Evolutionary conservation across 1,284 basidiomycete genomes (phyloP).

Genomic region (Tetrapyrgos nigripes): DNA sequence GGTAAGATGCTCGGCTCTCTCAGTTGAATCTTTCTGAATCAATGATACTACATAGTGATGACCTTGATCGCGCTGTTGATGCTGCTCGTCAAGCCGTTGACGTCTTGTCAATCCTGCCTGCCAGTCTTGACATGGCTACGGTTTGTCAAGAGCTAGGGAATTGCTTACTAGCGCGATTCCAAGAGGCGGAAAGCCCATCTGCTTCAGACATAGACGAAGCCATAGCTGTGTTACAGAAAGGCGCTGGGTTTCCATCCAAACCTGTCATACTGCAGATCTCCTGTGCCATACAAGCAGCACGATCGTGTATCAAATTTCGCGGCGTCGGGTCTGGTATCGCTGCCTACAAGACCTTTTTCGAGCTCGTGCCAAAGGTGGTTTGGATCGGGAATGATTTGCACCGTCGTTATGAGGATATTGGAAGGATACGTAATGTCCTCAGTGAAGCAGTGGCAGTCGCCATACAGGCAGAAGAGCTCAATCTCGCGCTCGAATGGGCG

Average conservation of each 20-base stretch:
- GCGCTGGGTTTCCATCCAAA: not conserved
- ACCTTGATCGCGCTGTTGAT: not conserved
- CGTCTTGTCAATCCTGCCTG: too few species aligned
- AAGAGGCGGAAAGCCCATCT: not conserved
- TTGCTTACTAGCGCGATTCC: not conserved
- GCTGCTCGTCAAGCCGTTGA: not conserved
- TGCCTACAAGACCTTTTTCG: not conserved
- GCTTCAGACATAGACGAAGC: constrained; percentile 1
- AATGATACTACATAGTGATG: not conserved
- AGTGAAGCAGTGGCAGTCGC: not conserved
- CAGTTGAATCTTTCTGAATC: not conserved
- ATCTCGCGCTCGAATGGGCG: constrained; percentile 3
- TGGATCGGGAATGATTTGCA: not conserved
- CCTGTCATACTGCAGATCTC: not conserved
- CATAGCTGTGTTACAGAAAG: not conserved
- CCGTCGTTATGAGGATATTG: constrained; percentile 4
- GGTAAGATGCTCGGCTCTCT: not conserved
- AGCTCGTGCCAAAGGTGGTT: not conserved
- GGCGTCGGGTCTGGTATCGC: not conserved
- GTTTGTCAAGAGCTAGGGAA: not conserved
- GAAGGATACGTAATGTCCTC: not conserved
- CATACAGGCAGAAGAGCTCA: not conserved
- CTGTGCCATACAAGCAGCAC: not conserved
- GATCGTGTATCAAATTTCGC: not conserved
- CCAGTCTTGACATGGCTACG: not conserved